These are phyloP conservation scores for Helminthosporium solani DNA, from an alignment of 2,329 filamentous ascomycete genomes.

Conservation along the genomic window DNA sequence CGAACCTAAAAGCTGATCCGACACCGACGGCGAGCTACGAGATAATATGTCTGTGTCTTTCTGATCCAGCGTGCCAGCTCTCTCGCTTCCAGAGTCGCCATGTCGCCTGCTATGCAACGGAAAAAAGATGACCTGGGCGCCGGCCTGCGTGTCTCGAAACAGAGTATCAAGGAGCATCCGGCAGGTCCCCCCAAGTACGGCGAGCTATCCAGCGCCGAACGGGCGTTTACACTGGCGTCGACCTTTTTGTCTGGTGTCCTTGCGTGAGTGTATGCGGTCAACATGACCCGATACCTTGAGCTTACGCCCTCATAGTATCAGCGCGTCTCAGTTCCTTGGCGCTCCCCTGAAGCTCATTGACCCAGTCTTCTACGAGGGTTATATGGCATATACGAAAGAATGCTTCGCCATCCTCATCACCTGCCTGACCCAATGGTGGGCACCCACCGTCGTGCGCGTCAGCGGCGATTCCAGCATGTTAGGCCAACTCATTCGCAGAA, in stretches of 20 bases:
- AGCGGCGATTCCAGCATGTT: conserved; percentile 80
- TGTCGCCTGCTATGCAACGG: conserved; percentile 28
- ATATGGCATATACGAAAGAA: conserved; percentile 84
- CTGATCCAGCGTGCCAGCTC: background rate
- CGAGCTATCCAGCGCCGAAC: conserved; percentile 50
- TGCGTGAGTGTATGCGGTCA: conserved; percentile 38
- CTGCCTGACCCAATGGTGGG: conserved; percentile 82
- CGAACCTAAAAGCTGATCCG: conserved; percentile 2
- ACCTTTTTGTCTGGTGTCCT: conserved; percentile 53
- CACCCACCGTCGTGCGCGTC: conserved; percentile 77
- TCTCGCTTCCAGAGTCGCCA: background rate
- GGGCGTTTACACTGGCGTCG: conserved; percentile 52
- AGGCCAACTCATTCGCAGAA: conserved; percentile 68
- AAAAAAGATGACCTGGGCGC: conserved; percentile 43
- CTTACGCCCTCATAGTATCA: conserved; percentile 45
- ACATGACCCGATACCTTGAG: background rate
- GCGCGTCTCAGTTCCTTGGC: conserved; percentile 73
- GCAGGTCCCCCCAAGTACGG: conserved; percentile 50
- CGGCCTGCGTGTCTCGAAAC: conserved; percentile 47
- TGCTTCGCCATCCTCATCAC: conserved; percentile 77
- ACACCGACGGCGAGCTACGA: background rate
- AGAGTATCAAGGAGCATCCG: conserved; percentile 45
- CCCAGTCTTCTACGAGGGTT: conserved; percentile 76
- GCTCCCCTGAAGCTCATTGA: conserved; percentile 74
- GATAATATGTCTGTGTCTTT: background rate